phyloP scores from a whole-genome alignment of 805 yeast species.

The Candida boleticola region DNA sequence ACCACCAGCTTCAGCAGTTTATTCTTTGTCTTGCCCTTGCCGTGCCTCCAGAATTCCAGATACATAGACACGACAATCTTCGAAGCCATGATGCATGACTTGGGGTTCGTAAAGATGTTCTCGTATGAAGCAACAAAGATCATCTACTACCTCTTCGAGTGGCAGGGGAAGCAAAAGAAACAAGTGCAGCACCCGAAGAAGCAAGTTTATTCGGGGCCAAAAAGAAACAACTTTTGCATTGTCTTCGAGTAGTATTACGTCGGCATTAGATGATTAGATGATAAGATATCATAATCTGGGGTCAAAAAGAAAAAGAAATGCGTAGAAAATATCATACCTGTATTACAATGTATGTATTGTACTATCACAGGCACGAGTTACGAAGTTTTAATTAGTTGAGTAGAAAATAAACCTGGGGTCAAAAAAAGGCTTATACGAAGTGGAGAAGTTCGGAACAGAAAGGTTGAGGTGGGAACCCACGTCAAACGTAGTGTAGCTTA shows the following conservation, averaged over 20 bases:
- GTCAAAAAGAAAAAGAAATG: too few species aligned
- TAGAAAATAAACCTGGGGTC: too few species aligned
- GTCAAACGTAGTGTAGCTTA: too few species aligned
- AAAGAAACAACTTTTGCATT: conserved; percentile 71
- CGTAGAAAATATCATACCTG: too few species aligned
- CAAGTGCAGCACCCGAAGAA: conserved; percentile 31
- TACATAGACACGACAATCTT: conserved; percentile 55
- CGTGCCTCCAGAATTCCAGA: conserved; percentile 81
- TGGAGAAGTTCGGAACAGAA: too few species aligned
- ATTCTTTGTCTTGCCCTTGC: conserved; percentile 84
- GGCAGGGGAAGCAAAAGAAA: conserved; percentile 32
- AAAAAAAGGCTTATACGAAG: too few species aligned
- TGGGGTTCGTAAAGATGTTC: conserved; percentile 56
- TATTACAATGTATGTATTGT: too few species aligned
- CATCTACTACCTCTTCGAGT: conserved; percentile 66
- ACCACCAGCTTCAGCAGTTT: conserved; percentile 34
- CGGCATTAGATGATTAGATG: too few species aligned
- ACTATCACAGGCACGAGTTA: too few species aligned
- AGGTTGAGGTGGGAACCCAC: too few species aligned
- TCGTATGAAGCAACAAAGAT: conserved; percentile 66
- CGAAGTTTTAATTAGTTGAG: too few species aligned
- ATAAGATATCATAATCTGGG: too few species aligned
- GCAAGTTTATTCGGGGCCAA: conserved; percentile 54
- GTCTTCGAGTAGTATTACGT: conserved; percentile 3
- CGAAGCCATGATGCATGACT: conserved; percentile 44